Percentiles rank a stretch among this genome's conserved stretches.
Evolutionary conservation across 306 rosid genomes (phyloP).

Genomic region (Inga oerstediana): DNA sequence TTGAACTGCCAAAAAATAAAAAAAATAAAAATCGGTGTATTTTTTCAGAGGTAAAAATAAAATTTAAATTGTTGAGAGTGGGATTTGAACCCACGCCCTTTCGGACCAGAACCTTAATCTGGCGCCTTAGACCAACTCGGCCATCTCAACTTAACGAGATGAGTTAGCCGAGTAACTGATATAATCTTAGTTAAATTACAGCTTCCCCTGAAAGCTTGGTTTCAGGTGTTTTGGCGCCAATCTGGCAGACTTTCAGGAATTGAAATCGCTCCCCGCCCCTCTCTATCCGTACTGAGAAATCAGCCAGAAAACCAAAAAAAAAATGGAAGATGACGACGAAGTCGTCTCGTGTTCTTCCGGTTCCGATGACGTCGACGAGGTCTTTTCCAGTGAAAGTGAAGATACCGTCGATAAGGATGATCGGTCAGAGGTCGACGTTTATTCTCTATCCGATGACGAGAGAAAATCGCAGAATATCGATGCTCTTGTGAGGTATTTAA

Average conservation of each 20-base stretch:
- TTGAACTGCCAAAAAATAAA: background rate
- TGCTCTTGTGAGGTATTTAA: slow-evolving; percentile 68
- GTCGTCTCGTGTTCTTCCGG: slow-evolving; percentile 53
- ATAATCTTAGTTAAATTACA: background rate
- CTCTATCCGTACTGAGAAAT: too few species aligned
- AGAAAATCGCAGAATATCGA: slow-evolving; percentile 83
- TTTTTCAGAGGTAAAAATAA: too few species aligned
- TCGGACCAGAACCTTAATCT: slow-evolving; percentile 22
- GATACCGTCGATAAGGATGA: slow-evolving; percentile 21
- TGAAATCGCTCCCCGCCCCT: background rate
- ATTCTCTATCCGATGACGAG: slow-evolving; percentile 42
- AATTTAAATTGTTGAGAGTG: background rate
- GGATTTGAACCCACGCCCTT: slow-evolving; percentile 25
- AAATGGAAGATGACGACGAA: slow-evolving; percentile 61
- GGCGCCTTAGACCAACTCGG: slow-evolving; percentile 25
- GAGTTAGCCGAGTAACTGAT: too few species aligned
- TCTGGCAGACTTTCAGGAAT: too few species aligned
- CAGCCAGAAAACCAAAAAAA: background rate
- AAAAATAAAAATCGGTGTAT: too few species aligned
- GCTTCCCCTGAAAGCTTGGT: background rate
- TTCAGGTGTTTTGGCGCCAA: background rate
- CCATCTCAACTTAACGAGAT: background rate
- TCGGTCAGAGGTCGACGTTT: background rate
- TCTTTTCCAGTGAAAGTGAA: slow-evolving; percentile 33
- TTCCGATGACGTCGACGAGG: slow-evolving; percentile 58